Evolutionary conservation across 2,329 filamentous ascomycete species (phyloP), one percentile per base, ranked within the genome.

Genomic region (Aspergillus fructus): DNA sequence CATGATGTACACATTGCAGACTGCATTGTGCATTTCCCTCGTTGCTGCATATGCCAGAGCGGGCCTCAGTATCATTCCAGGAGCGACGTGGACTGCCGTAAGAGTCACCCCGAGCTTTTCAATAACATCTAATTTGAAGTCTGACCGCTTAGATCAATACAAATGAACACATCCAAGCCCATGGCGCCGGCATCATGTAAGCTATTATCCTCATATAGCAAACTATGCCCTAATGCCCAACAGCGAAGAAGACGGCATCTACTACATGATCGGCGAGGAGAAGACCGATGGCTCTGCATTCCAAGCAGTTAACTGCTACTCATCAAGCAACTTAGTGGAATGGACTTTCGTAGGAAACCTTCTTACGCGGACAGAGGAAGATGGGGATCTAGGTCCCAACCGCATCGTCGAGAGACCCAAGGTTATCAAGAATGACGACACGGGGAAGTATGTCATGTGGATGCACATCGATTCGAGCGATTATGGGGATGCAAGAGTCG

Each of bases 221-320:
- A 12, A 4, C 3, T 1, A 11, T 1, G 9, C 8, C 13, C 11
- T 27, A 37, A 24, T 15, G 9, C 7, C 3, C 5, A 1, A n/a
- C n/a, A 81, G 87, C 65, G 76, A 83, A 63, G 82, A 83, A 2
- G 77, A 79, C 43, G 77, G 75, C 9, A 82, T 79, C 0, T 90
- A 85, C 75, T 90, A 89, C 73, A 81, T 86, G 74, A 83, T 89
- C 34, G 88, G 88, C 15, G 87, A 90, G 68, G 87, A 89, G 73
- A 89, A 89, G 69, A 83, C 83, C 1, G 74, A 82, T n/a, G 85
- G 86, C 23, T 80, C 76, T 1, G 72, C 77, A 0, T 89, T 89
- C 69, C 81, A 84, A 58, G 85, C 85, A 51, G 76, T 89, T 63
- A 89, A 88, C 68, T 89, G 87, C 72, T 89, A 89, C 70, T 84